Evolutionary conservation across 2,329 filamentous ascomycete genomes (phyloP), one percentile per base, ranked within the genome.

Genomic region (Diaporthe ampelina): DNA sequence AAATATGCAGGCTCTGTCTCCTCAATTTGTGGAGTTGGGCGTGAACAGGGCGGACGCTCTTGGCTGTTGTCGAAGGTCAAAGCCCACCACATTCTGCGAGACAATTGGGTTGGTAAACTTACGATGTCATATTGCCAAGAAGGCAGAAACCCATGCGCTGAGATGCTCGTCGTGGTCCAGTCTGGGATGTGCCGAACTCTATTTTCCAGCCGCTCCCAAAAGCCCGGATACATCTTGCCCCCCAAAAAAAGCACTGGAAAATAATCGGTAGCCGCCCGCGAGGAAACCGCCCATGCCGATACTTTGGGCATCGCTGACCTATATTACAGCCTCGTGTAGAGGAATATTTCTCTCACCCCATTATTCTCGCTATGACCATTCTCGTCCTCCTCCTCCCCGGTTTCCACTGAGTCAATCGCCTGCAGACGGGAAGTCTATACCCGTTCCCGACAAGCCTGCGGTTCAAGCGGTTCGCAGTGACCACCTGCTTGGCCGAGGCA

Each of bases 111-210:
- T 37, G 8, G 37, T 13, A 11, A 67, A 32, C 45, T 67, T 52
- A 24, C 61, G 45, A 67, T 67, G 29, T 52, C 61, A 54, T 68
- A n/a, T 26, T 21, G 63, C 63, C 63, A 68, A 68, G 63, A 37
- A 8, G 45, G 63, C 43, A 37, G 48, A 40, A 37, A 68, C 11
- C 21, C 48, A 40, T 8, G 45, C 45, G 43, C 45, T 67, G 61
- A 67, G 45, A 52, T 67, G 61, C 29, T 37, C 35, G 29, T 37
- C 61, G 19, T 19, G 29, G 43, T 11, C 11, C 5, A 17, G 21
- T 45, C 63, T 21, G 48, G 63, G 45, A 68, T 68, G 29, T 1
- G n/a, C 32, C 9, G 10, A 68, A 52, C 45, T 13, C 19, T 17
- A 54, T 17, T 32, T 40, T 26, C 52, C 48, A 19, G 63, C 48